Conservation (phyloP, 176 grass and related monocot genomes). For the Eleusine indica region DNA sequence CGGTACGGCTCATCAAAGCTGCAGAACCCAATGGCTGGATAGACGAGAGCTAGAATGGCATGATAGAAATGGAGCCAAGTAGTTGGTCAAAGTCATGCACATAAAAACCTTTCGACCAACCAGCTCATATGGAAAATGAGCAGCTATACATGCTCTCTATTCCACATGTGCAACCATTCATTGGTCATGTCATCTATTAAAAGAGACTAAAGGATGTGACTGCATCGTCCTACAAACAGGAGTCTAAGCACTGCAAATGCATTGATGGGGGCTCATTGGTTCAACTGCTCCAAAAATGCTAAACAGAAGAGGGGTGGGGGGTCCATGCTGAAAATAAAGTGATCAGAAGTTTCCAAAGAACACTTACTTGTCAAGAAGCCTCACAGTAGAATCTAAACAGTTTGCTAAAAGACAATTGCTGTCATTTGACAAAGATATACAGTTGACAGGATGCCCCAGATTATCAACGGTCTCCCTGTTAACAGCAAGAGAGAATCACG, state of each 20-base stretch:
- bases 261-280: background rate
- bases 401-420: slow-evolving; percentile 82
- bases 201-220: slow-evolving; percentile 12
- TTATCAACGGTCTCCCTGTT: slow-evolving; percentile 85
- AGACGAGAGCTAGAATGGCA: background rate
- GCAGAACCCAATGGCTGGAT: background rate
- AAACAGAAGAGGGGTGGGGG: background rate
- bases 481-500: slow-evolving; percentile 29
- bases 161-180: slow-evolving; percentile 5
- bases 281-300: background rate
- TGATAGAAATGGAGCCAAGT: background rate
- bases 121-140: slow-evolving; percentile 4
- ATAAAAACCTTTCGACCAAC: background rate
- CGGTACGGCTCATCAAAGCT: background rate
- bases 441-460: slow-evolving; percentile 82
- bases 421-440: slow-evolving; percentile 94
- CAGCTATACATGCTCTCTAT: background rate
- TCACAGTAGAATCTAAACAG: slow-evolving; percentile 91
- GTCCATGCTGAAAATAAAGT: background rate
- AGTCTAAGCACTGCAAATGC: background rate
- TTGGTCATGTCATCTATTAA: background rate
- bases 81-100: background rate
- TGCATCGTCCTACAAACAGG: background rate
- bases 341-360: background rate
- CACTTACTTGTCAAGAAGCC: slow-evolving; percentile 85